These are phyloP conservation scores for Solanum lycopersicoides DNA, from an alignment of 257 asterid species.

Conservation along the genomic window DNA sequence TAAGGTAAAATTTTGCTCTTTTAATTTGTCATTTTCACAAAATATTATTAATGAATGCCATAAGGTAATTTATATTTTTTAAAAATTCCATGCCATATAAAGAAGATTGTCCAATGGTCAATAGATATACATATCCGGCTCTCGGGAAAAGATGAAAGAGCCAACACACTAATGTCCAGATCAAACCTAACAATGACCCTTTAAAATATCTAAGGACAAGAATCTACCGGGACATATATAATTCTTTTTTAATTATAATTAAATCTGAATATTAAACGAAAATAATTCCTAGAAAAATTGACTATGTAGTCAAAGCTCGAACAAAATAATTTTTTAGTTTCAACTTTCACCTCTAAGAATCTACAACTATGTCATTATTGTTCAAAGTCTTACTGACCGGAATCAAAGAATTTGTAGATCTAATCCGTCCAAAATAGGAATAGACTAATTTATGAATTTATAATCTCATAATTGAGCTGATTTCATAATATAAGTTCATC, in stretches of 20 bases:
- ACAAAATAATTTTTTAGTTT: neutral
- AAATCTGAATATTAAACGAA: neutral
- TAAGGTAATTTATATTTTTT: neutral
- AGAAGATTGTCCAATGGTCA: neutral
- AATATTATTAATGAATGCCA: neutral
- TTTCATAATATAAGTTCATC: too few species aligned
- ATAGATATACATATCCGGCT: neutral
- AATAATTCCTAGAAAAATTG: neutral
- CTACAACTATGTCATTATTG: neutral
- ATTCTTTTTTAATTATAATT: too few species aligned
- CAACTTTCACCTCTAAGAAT: neutral
- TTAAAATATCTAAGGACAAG: neutral
- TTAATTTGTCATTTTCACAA: neutral
- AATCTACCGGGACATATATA: neutral
- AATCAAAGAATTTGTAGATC: too few species aligned
- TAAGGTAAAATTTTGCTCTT: neutral
- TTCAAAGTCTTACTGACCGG: neutral
- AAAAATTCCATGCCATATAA: neutral
- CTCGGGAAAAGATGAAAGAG: neutral
- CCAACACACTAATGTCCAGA: neutral
- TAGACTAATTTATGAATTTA: too few species aligned
- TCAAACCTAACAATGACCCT: neutral
- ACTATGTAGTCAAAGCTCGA: neutral
- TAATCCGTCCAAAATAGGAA: too few species aligned
- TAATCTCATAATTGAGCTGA: too few species aligned